Evolutionary conservation across 495 filamentous ascomycete species (phyloP), one percentile per base, ranked within the genome.

Genomic region (Polyplosphaeria fusca): DNA sequence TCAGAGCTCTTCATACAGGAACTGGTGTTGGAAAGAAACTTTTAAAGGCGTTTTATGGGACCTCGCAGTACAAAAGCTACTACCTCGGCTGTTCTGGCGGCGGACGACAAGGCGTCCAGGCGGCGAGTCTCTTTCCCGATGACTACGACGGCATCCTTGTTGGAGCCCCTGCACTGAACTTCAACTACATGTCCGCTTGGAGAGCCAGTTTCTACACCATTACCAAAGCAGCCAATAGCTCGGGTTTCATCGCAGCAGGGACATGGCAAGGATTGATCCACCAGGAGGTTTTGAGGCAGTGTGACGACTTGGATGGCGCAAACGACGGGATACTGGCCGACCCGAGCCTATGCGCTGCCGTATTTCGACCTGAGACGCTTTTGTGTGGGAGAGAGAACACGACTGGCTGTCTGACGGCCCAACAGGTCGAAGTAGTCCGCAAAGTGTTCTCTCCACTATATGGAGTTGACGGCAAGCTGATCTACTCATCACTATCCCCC

Each of bases 61-160:
- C 72, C 27, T 61, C 70, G 12, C 71, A 68, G 49, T 48, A 68
- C 11, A 77, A 79, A 47, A 73, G 71, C 7, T 82, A 81, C 58
- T 82, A 79, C 60, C 56, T 79, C 0, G 79, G 79, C 27, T 82
- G 79, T 64, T 81, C 78, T 2, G 76, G 74, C 22, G 79, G 79
- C n/a, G 79, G 79, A 5, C 71, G 76, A 1, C 72, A 82, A 58
- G 79, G 79, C 11, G 74, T 76, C 39, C 76, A 78, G 51, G 69
- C 70, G 4, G 68, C 74, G 11, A 70, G 78, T 53, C 69, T 74
- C 52, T 81, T 72, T 54, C 77, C 78, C 5, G 61, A 72, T 22
- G 76, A 79, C 61, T 79, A 63, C 35, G 65, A 71, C 1, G 79
- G 77, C 0, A 74, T 79, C 2, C 73, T 79, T 13, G 61, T 59